A percentile compares a stretch with the other conserved stretches of the same genome.
Conservation (phyloP, 1,284 basidiomycete species). For the Cryptococcus maquisensis region DNA sequence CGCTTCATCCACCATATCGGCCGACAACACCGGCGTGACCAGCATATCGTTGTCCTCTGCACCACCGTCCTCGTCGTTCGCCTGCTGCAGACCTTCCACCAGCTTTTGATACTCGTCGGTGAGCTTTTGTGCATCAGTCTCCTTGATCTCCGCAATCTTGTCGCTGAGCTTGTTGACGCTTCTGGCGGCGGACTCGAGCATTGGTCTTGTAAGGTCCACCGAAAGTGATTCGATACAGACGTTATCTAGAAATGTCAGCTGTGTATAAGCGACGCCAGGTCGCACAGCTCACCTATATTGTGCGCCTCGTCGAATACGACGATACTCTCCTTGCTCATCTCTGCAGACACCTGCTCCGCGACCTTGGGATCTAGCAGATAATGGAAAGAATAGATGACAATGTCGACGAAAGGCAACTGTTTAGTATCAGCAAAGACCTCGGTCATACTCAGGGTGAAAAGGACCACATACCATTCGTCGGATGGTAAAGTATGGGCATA, state of each 20-base stretch:
- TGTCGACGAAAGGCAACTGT: slow-evolving; percentile 90
- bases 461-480: slow-evolving; percentile 77
- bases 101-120: slow-evolving; percentile 97
- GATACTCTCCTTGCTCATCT: slow-evolving; percentile 95
- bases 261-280: background rate
- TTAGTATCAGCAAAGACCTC: background rate
- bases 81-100: slow-evolving; percentile 87
- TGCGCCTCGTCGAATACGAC: slow-evolving; percentile 99
- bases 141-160: slow-evolving; percentile 94
- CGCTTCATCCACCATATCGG: slow-evolving; percentile 91
- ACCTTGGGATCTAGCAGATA: slow-evolving; percentile 99
- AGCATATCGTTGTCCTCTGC: slow-evolving; percentile 73
- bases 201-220: slow-evolving; percentile 96
- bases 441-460: no score
- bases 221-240: slow-evolving; percentile 98
- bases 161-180: slow-evolving; percentile 84
- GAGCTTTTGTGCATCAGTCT: slow-evolving; percentile 85
- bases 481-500: slow-evolving; percentile 96
- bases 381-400: slow-evolving; percentile 99
- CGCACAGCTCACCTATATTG: slow-evolving; percentile 73
- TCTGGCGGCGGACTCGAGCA: slow-evolving; percentile 90
- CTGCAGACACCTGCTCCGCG: slow-evolving; percentile 96
- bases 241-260: slow-evolving; percentile 60
- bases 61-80: slow-evolving; percentile 51
- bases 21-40: slow-evolving; percentile 92